phyloP scores from a whole-genome alignment of 179 eudicot genomes.

The Beta corolliflora region DNA sequence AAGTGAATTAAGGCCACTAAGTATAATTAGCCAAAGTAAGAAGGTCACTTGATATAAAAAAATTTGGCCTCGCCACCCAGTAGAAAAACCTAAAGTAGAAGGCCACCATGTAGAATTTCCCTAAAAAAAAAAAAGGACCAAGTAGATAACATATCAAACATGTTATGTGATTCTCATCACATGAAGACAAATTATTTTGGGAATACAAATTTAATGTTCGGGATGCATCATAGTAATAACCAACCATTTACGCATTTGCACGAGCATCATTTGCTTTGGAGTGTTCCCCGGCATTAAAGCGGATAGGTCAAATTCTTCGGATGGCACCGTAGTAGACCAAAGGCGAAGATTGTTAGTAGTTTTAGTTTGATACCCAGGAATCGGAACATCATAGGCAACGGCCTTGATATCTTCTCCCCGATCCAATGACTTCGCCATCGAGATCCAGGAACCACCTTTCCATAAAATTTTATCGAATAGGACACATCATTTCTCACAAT shows the following conservation, averaged over 20 bases:
- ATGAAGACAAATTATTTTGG: background rate
- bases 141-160: background rate
- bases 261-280: conserved; percentile 74
- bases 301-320: conserved; percentile 60
- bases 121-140: background rate
- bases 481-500: conserved; percentile 72
- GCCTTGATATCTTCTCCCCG: conserved; percentile 87
- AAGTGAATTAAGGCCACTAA: no score
- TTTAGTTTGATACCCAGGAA: conserved; percentile 91
- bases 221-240: background rate
- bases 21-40: no score
- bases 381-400: conserved; percentile 88
- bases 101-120: no score
- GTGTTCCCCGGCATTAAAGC: conserved; percentile 88
- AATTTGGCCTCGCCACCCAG: no score
- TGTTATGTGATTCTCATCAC: background rate
- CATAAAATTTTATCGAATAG: conserved; percentile 78
- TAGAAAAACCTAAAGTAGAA: no score
- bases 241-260: conserved; percentile 82
- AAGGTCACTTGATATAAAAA: no score
- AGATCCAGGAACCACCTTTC: conserved; percentile 54
- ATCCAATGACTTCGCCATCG: conserved; percentile 78
- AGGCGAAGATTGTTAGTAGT: conserved; percentile 80
- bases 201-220: background rate
- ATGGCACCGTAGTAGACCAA: conserved; percentile 77